Evolutionary conservation across 441 rosid genomes (phyloP).

Genomic region (Sinapis alba): DNA sequence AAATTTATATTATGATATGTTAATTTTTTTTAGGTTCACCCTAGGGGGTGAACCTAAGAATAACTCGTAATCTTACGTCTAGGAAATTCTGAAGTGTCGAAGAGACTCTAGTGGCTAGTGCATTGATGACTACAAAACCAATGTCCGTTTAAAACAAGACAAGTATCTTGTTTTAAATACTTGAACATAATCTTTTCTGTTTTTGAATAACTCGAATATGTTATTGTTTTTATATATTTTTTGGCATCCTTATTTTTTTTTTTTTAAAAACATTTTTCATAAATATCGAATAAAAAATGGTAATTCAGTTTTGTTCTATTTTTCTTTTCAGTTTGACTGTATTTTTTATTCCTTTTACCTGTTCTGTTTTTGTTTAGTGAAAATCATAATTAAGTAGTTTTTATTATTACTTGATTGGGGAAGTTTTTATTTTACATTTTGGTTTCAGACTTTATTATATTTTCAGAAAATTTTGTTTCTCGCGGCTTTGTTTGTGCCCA

Average conservation of each 20-base stretch:
- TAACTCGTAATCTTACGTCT: too few relatives aligned
- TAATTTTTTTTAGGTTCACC: too few relatives aligned
- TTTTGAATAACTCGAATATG: not conserved
- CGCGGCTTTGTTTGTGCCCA: slow-evolving; percentile 45
- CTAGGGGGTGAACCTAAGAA: too few relatives aligned
- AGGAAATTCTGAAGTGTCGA: slow-evolving; percentile 41
- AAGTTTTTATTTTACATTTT: not conserved
- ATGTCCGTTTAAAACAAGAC: not conserved
- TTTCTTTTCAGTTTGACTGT: too few relatives aligned
- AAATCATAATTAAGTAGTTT: too few relatives aligned
- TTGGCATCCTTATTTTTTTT: not conserved
- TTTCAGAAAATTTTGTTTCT: not conserved
- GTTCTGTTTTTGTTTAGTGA: too few relatives aligned
- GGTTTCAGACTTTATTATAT: not conserved
- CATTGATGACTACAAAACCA: slow-evolving; percentile 64
- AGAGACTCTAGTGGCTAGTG: slow-evolving; percentile 27
- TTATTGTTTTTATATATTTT: too few relatives aligned
- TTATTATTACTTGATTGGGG: not conserved
- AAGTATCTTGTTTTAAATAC: too few relatives aligned
- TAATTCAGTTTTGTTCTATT: not conserved
- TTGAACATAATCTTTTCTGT: not conserved
- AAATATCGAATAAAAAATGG: not conserved
- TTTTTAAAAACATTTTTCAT: too few relatives aligned
- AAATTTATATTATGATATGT: too few relatives aligned
- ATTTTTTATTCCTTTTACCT: too few relatives aligned